Percentiles rank a stretch among this genome's conserved stretches.
These are phyloP conservation scores for Ceratocystiopsis minuta DNA, from an alignment of 2,329 filamentous ascomycete genomes.

Conservation along the genomic window DNA sequence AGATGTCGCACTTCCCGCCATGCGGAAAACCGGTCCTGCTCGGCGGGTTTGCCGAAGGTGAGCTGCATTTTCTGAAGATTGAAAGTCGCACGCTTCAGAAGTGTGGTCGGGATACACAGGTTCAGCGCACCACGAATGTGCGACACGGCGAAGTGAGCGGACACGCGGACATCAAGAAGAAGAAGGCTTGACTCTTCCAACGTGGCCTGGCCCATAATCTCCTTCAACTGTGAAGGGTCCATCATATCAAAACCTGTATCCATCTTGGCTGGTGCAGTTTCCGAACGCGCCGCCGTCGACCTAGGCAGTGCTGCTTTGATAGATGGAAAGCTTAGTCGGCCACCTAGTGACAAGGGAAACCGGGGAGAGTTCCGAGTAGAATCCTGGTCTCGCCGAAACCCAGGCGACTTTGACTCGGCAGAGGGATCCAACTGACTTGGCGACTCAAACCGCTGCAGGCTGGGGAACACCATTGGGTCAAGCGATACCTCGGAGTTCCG, in stretches of 20 bases:
- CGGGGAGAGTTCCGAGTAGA: constrained; percentile 12
- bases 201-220: constrained; percentile 29
- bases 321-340: constrained; percentile 23
- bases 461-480: constrained; percentile 21
- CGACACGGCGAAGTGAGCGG: constrained; percentile 59
- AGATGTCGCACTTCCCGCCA: constrained; percentile 64
- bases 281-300: constrained; percentile 19
- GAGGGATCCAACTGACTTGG: constrained; percentile 21
- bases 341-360: constrained; percentile 31
- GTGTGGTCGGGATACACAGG: constrained; percentile 83
- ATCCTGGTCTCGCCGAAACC: no score
- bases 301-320: not conserved
- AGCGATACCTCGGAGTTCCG: constrained; percentile 31
- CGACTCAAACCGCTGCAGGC: constrained; percentile 27
- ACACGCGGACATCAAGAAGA: constrained; percentile 71
- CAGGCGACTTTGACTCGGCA: no score
- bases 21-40: constrained; percentile 53
- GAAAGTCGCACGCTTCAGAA: constrained; percentile 80
- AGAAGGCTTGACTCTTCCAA: constrained; percentile 28
- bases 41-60: constrained; percentile 58
- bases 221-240: constrained; percentile 32
- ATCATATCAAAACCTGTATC: constrained; percentile 34
- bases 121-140: constrained; percentile 71
- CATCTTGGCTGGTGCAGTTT: constrained; percentile 33
- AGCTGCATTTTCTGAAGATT: constrained; percentile 74